phyloP scores from a whole-genome alignment of 129 eudicot species.

The Oenanthe sinensis region DNA sequence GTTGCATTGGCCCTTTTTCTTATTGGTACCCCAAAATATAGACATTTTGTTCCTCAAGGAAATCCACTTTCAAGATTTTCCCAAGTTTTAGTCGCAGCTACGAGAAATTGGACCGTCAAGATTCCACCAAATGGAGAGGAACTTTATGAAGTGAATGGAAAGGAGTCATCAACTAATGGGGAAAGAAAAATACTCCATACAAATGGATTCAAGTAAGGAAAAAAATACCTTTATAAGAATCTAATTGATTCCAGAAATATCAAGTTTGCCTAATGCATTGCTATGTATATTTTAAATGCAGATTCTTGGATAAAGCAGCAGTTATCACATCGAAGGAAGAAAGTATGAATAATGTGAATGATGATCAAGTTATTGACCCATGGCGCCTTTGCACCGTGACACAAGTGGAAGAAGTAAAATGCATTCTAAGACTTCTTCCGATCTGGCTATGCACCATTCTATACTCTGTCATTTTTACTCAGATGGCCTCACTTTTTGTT shows the following conservation, averaged over 20 bases:
- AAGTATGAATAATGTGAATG: neutral
- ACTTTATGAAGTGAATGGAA: constrained; percentile 41
- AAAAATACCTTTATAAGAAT: neutral
- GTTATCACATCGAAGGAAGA: constrained; percentile 38
- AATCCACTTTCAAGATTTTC: constrained; percentile 76
- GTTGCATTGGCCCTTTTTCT: constrained; percentile 57
- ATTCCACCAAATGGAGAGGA: constrained; percentile 46
- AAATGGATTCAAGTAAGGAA: constrained; percentile 56
- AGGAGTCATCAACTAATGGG: constrained; percentile 32
- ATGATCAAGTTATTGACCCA: constrained; percentile 13
- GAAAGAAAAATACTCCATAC: constrained; percentile 64
- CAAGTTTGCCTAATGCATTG: neutral
- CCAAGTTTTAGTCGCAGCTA: constrained; percentile 63
- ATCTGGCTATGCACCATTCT: constrained; percentile 91
- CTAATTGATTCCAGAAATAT: neutral
- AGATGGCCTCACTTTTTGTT: constrained; percentile 83
- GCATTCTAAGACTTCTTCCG: constrained; percentile 80
- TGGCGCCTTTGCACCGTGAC: constrained; percentile 80
- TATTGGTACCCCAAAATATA: constrained; percentile 59
- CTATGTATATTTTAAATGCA: constrained; percentile 9
- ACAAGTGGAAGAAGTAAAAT: constrained; percentile 96
- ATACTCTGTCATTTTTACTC: constrained; percentile 83
- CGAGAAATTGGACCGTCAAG: constrained; percentile 51
- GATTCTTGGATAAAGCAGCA: constrained; percentile 89
- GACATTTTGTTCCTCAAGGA: constrained; percentile 59